Conservation (phyloP, 495 filamentous ascomycete species). For the Xylona heveae region DNA sequence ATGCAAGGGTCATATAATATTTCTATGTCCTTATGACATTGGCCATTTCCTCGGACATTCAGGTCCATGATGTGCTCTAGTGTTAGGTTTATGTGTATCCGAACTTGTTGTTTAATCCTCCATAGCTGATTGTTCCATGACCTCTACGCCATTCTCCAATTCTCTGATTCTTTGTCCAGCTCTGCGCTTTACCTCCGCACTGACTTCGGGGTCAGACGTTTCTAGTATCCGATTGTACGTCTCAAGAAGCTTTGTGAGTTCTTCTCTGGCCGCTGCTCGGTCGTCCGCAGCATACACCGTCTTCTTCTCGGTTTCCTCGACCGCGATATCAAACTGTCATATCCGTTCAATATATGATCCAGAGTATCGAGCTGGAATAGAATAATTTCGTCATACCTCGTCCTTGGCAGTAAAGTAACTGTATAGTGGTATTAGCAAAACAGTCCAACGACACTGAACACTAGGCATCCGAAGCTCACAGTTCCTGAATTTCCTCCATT, state of each 20-base stretch:
- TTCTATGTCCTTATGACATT: too few species aligned
- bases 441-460: neutral
- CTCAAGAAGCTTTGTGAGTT: slow-evolving; percentile 24
- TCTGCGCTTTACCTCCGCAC: slow-evolving; percentile 26
- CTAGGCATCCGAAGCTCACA: neutral
- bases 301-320: slow-evolving; percentile 31
- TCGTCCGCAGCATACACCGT: slow-evolving; percentile 30
- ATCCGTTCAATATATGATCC: neutral
- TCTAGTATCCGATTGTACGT: slow-evolving; percentile 21
- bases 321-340: slow-evolving; percentile 28
- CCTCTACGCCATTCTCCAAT: slow-evolving; percentile 26
- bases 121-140: slow-evolving; percentile 24
- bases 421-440: neutral
- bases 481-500: slow-evolving; percentile 3
- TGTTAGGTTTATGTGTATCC: too few species aligned
- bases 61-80: too few species aligned
- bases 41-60: too few species aligned
- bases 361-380: neutral
- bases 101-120: slow-evolving; percentile 13
- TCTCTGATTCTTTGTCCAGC: slow-evolving; percentile 28
- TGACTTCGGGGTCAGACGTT: slow-evolving; percentile 14
- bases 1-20: too few species aligned
- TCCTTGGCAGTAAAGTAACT: neutral
- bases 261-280: slow-evolving; percentile 27
- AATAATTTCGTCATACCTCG: neutral